phyloP scores from a whole-genome alignment of 78 protist genomes.

The Reticulomyxa filosa region DNA sequence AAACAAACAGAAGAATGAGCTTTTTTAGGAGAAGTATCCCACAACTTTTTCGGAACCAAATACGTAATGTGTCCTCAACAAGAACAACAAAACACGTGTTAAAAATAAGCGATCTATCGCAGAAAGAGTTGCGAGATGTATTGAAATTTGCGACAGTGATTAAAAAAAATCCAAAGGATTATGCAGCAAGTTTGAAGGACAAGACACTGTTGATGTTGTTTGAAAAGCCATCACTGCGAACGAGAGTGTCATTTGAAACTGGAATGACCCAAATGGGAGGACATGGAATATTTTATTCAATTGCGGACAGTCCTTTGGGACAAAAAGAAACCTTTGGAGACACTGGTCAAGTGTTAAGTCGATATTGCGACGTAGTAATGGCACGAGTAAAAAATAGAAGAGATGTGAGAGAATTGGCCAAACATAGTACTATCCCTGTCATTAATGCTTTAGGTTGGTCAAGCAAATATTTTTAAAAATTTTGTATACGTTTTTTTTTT shows the following conservation, averaged over 20 bases:
- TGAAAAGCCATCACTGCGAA: conserved; percentile 48
- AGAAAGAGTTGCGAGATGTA: too few relatives aligned
- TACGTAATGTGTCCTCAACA: too few relatives aligned
- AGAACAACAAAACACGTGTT: too few relatives aligned
- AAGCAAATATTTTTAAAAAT: too few relatives aligned
- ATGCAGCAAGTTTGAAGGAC: too few relatives aligned
- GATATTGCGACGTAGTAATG: conserved; percentile 14
- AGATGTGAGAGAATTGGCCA: conserved; percentile 6
- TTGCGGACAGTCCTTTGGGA: conserved; percentile 41
- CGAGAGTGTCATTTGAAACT: conserved; percentile 40
- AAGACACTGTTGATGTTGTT: conserved; percentile 38
- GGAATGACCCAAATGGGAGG: conserved; percentile 42
- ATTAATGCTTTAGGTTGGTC: conserved; percentile 54
- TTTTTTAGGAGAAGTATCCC: too few relatives aligned
- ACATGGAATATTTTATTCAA: conserved; percentile 38
- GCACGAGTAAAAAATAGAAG: conserved; percentile 25
- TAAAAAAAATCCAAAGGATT: too few relatives aligned
- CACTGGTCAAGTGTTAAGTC: neutral
- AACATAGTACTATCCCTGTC: conserved; percentile 31
- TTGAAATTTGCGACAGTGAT: too few relatives aligned
- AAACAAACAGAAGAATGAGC: too few relatives aligned
- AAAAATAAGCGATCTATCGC: too few relatives aligned
- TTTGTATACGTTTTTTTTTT: too few relatives aligned
- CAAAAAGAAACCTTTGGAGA: conserved; percentile 25
- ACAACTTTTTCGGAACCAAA: too few relatives aligned